Base-by-base conservation (phyloP, 257 asterid species). In the Asclepias syriaca region DNA sequence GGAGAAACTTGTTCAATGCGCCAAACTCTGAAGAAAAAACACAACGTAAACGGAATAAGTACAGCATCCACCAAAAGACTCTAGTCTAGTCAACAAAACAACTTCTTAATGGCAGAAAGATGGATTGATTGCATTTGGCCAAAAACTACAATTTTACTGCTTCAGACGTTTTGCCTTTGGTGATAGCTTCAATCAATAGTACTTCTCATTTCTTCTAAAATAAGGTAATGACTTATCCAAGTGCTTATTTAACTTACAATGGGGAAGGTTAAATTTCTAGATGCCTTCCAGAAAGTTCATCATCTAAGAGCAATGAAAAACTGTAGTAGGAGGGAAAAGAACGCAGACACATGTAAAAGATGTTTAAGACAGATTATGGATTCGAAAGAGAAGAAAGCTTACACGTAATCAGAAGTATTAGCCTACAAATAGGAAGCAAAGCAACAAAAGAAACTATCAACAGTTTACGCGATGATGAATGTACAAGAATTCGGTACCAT, bases 1-100 rank as follows among this genome's bases (percentile, higher is more conserved):
- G 86, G 74, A 90, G 96, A 76, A 88, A 90, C 88, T 87, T 88
- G 91, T 90, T 90, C 53, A 90, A 95, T 57, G 84, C 83, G 50
- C 79, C 85, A 74, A 90, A 90, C 81, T 90, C 97, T 90, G 90
- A 75, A 68, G 69, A 79, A 61, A 9, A 61, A 79, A 83, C 22
- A 63, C 68, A 37, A 63, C 3, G 24, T 16, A 34, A 49, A 63
- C 48, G 2, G 32, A 29, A 63, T 63, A 37, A 63, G 49, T 63
- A 2, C 24, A 63, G 48, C 68, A 34, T 37, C 6, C 68, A 37
- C 27, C 8, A 6, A 63, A 68, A 66, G 40, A 40, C 29, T 37
- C 21, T 48, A 54, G 72, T 29, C 37, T 50, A 22, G 27, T 27
- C 40, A 39, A 12, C 57, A 37, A 72, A 18, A 34, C 27, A 63